Base-by-base conservation (phyloP, 1,139 yeast genomes). In the Hanseniaspora uvarum region DNA sequence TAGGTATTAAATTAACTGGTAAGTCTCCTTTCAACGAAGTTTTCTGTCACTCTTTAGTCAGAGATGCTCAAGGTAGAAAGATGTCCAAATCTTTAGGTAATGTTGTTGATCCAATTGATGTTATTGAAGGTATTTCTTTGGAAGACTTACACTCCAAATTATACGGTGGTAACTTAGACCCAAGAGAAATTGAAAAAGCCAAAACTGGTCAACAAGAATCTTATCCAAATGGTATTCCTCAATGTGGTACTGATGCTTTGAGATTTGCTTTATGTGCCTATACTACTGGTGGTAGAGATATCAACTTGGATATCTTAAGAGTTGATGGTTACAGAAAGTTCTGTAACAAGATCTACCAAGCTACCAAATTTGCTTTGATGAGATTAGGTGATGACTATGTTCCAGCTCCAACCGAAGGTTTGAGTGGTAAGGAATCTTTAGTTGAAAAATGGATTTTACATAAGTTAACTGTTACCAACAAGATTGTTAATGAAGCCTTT, bases 291-390 rank as follows among this genome's bases (percentile, higher is more conserved):
- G 97, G 96, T 64, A 83, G 97, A 73, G 98, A 92, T 67, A 92
- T 92, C 70, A 92, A 92, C 73, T 79, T 92, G 69, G 97, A 92
- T 68, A 88, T 92, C 64, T 76, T 88, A 70, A 86, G 98, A 74
- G 96, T 92, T 62, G 98, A 94, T 70, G 98, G 98, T 65, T 92
- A 92, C 82, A 81, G 98, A 74, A 92, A 92, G 78, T 92, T 92
- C 85, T 89, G 98, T 78, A 92, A 92, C 81, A 92, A 92, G 81
- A 92, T 92, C 64, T 92, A 87, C 77, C 98, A 92, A 74, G 98
- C 98, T 56, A 89, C 98, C 59, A 92, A 92, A 74, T 92, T 92
- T 67, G 98, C 88, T 41, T 76, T 92, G 70, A 83, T 94, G 80
- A 83, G 94, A 70, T 77, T 92, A 60, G 98, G 97, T 56, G 83